Evolutionary conservation across 1,139 yeast species (phyloP).

Genomic region (Magnusiomyces clavatus): DNA sequence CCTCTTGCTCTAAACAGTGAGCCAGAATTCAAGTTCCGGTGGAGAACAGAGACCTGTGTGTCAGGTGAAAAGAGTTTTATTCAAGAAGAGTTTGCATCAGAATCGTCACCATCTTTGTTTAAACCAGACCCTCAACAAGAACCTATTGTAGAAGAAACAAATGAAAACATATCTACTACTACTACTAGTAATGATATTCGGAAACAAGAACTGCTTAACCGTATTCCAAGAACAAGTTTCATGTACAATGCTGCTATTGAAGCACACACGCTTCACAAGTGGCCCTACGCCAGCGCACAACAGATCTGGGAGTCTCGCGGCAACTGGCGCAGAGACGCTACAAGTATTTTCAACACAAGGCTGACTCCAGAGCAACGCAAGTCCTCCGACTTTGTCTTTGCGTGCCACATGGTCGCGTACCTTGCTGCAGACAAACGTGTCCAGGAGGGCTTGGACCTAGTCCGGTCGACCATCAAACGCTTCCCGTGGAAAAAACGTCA

Average conservation of each 20-base stretch:
- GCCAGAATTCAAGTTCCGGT: slow-evolving; percentile 46
- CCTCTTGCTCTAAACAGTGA: slow-evolving; percentile 43
- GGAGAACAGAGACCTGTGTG: slow-evolving; percentile 38
- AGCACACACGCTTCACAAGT: slow-evolving; percentile 52
- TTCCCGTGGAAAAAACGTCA: slow-evolving; percentile 54
- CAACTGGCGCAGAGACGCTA: slow-evolving; percentile 46
- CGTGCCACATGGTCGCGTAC: slow-evolving; percentile 51
- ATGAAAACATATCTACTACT: slow-evolving; percentile 8
- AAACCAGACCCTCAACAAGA: no score
- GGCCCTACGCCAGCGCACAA: slow-evolving; percentile 48
- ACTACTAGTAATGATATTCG: slow-evolving; percentile 15
- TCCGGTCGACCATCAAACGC: slow-evolving; percentile 57
- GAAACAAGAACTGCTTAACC: slow-evolving; percentile 21
- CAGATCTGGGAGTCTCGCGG: slow-evolving; percentile 76
- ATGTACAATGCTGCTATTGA: slow-evolving; percentile 57
- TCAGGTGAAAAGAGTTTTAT: slow-evolving; percentile 1
- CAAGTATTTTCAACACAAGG: slow-evolving; percentile 34
- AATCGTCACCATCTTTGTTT: not conserved
- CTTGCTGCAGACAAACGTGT: slow-evolving; percentile 46
- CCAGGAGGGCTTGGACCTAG: slow-evolving; percentile 63
- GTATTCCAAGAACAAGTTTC: slow-evolving; percentile 42
- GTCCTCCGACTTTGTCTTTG: slow-evolving; percentile 58
- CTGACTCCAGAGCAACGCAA: slow-evolving; percentile 38
- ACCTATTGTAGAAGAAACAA: slow-evolving; percentile 9
- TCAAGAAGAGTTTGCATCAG: slow-evolving; percentile 11